phyloP scores from a whole-genome alignment of 2,329 filamentous ascomycete species.

The Venturia asperata region DNA sequence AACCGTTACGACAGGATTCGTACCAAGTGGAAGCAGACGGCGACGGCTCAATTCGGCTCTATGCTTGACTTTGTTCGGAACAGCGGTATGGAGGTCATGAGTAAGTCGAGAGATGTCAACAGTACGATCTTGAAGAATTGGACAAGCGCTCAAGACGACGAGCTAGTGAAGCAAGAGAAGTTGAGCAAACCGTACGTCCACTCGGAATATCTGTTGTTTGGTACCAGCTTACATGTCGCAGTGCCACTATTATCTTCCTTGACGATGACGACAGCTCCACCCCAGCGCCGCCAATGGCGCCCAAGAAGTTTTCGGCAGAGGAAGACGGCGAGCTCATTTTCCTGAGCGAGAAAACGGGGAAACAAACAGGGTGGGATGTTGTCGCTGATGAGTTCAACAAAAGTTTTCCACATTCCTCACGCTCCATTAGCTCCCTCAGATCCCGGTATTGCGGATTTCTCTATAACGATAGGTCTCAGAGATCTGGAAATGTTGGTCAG shows the following conservation, averaged over 20 bases:
- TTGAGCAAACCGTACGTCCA: not conserved
- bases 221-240: not conserved
- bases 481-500: not conserved
- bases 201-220: not conserved
- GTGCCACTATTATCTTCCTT: not conserved
- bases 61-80: not conserved
- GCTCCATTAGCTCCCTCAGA: not conserved
- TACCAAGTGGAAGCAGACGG: not conserved
- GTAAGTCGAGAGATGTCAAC: too few species aligned
- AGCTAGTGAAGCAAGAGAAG: not conserved
- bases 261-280: not conserved
- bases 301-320: not conserved
- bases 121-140: not conserved
- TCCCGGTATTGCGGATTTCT: not conserved
- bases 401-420: not conserved
- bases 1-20: not conserved
- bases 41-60: not conserved
- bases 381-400: not conserved
- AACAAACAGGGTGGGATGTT: not conserved
- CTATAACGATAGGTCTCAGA: not conserved
- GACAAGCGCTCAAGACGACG: not conserved
- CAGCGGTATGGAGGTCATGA: not conserved
- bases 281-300: not conserved
- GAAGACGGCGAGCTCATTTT: conserved; percentile 11
- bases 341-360: conserved; percentile 2